These are phyloP conservation scores for Candolleomyces efflorescens DNA, from an alignment of 768 basidiomycete species.

Conservation along the genomic window DNA sequence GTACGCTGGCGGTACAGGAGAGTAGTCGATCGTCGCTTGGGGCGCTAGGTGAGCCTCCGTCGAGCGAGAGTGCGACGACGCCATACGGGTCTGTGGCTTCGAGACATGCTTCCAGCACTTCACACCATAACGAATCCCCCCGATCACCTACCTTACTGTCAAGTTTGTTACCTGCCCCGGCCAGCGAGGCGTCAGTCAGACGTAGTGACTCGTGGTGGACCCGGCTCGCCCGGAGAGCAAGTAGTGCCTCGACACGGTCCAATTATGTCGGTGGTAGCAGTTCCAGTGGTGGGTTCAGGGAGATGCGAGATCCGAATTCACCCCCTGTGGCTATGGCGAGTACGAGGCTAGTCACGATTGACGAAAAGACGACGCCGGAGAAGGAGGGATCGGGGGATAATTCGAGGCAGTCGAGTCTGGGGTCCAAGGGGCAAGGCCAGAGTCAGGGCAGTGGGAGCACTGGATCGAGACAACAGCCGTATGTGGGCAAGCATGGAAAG, in stretches of 20 bases:
- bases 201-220: constrained; percentile 78
- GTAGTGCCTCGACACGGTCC: constrained; percentile 32
- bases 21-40: constrained; percentile 16
- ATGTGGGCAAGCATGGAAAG: constrained; percentile 31
- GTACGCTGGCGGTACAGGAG: constrained; percentile 23
- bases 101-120: constrained; percentile 27
- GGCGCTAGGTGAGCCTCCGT: constrained; percentile 1
- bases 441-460: background rate
- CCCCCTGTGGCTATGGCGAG: constrained; percentile 35
- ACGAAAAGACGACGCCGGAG: constrained; percentile 42
- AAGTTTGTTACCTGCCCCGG: constrained; percentile 26
- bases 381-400: constrained; percentile 8
- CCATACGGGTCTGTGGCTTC: constrained; percentile 20
- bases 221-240: constrained; percentile 61
- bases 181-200: constrained; percentile 23
- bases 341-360: constrained; percentile 47
- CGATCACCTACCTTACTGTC: constrained; percentile 19
- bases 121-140: constrained; percentile 33
- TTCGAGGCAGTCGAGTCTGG: constrained; percentile 8
- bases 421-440: constrained; percentile 13
- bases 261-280: too few species aligned
- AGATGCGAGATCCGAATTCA: constrained; percentile 80
- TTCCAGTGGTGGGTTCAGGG: constrained; percentile 26
- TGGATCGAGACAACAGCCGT: background rate
- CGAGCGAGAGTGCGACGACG: constrained; percentile 23